Conservation (phyloP, 345 rosid genomes). For the Diplotaxis tenuifolia region DNA sequence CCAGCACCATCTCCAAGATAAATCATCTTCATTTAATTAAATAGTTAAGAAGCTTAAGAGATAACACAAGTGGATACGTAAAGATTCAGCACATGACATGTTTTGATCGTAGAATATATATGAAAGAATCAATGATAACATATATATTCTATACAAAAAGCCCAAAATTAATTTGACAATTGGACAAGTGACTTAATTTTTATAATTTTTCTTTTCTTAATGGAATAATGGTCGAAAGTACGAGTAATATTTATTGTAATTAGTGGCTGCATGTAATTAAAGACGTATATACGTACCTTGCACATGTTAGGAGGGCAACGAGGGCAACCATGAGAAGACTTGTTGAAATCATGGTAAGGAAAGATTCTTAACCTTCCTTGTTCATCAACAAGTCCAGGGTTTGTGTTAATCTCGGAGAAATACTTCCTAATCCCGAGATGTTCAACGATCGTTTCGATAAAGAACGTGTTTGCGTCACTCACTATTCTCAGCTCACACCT, state of each 20-base stretch:
- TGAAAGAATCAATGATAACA: conserved; percentile 10
- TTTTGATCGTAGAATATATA: no score
- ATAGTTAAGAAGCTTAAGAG: neutral
- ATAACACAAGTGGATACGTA: neutral
- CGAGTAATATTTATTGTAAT: neutral
- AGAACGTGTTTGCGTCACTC: conserved; percentile 79
- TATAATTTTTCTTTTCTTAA: neutral
- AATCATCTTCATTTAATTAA: conserved; percentile 41
- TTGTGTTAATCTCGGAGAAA: conserved; percentile 76
- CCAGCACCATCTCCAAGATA: conserved; percentile 86
- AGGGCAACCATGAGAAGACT: conserved; percentile 57
- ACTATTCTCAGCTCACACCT: conserved; percentile 83
- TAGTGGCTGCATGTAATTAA: neutral
- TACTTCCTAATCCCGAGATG: conserved; percentile 55
- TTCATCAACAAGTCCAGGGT: conserved; percentile 60
- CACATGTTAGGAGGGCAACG: conserved; percentile 93
- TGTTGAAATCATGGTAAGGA: conserved; percentile 63
- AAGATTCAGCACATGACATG: no score
- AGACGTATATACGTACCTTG: conserved; percentile 51
- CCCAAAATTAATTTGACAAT: neutral
- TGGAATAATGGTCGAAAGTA: neutral
- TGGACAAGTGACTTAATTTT: neutral
- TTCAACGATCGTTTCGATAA: conserved; percentile 64
- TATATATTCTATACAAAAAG: neutral
- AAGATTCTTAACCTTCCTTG: conserved; percentile 53